phyloP scores from a whole-genome alignment of 169 alveolate genomes.

The Cryptosporidium ryanae region DNA sequence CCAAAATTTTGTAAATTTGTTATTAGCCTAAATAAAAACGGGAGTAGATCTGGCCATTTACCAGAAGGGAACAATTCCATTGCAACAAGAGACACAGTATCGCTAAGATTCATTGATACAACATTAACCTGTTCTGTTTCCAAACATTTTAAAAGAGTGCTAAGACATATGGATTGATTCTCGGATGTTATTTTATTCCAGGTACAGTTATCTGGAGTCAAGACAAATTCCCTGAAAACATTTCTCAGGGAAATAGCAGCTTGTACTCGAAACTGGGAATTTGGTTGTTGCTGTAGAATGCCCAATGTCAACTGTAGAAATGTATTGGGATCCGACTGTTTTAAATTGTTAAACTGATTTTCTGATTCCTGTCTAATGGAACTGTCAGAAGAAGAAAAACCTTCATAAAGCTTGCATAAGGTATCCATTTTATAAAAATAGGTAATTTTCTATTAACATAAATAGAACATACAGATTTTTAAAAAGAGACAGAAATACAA shows the following conservation, averaged over 20 bases:
- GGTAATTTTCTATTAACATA: too few relatives aligned
- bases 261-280: constrained; percentile 69
- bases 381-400: constrained; percentile 71
- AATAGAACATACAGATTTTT: too few relatives aligned
- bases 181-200: constrained; percentile 63
- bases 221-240: constrained; percentile 64
- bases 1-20: constrained; percentile 54
- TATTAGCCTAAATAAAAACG: constrained; percentile 58
- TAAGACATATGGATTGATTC: constrained; percentile 44
- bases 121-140: constrained; percentile 71
- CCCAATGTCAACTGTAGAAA: constrained; percentile 56
- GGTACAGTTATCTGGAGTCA: constrained; percentile 59
- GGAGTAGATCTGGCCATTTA: constrained; percentile 67
- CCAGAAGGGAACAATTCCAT: constrained; percentile 65
- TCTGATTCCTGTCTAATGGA: constrained; percentile 70
- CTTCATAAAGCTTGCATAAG: constrained; percentile 65
- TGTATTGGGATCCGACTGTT: constrained; percentile 70
- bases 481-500: constrained; percentile 4
- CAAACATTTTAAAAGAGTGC: constrained; percentile 45
- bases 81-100: constrained; percentile 69
- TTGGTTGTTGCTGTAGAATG: constrained; percentile 65
- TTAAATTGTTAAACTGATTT: constrained; percentile 51
- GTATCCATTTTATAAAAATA: constrained; percentile 39
- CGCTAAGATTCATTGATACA: constrained; percentile 63
- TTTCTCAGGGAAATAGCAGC: constrained; percentile 69